Conservation (phyloP, 2,329 filamentous ascomycete genomes). For the Pestalotiopsis sp. region DNA sequence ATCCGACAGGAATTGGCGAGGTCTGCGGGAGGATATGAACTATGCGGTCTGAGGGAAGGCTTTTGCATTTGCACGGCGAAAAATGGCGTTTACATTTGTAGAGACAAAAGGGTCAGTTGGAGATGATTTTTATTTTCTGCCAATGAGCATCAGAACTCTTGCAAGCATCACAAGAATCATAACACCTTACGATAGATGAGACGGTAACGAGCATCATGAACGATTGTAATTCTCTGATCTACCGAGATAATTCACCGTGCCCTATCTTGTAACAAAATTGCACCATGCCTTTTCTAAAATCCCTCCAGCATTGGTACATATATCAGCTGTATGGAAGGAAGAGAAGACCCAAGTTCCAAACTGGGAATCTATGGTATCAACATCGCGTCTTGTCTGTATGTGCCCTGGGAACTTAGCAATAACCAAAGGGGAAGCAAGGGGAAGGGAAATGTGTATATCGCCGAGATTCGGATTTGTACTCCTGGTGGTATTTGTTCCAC, state of each 20-base stretch:
- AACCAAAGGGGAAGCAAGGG: not conserved
- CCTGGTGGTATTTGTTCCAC: not conserved
- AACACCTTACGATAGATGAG: constrained; percentile 9
- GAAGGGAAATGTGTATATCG: too few species aligned
- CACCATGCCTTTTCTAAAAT: not conserved
- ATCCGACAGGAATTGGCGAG: too few species aligned
- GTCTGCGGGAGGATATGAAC: not conserved
- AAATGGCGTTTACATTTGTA: constrained; percentile 27
- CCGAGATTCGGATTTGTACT: too few species aligned
- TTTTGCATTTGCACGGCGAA: constrained; percentile 36
- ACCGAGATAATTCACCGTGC: not conserved
- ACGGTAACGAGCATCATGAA: constrained; percentile 14
- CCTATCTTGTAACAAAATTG: not conserved
- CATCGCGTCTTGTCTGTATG: not conserved
- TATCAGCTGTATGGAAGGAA: not conserved
- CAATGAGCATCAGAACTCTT: not conserved
- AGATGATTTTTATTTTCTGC: not conserved
- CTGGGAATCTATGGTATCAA: not conserved
- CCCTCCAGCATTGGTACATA: not conserved
- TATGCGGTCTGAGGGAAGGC: not conserved
- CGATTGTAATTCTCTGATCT: not conserved
- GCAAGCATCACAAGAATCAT: not conserved
- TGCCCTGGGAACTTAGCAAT: not conserved
- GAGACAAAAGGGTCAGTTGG: not conserved
- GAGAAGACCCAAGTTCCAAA: not conserved